phyloP scores from a whole-genome alignment of 2,329 filamentous ascomycete species.

The Clonostachys chloroleuca region DNA sequence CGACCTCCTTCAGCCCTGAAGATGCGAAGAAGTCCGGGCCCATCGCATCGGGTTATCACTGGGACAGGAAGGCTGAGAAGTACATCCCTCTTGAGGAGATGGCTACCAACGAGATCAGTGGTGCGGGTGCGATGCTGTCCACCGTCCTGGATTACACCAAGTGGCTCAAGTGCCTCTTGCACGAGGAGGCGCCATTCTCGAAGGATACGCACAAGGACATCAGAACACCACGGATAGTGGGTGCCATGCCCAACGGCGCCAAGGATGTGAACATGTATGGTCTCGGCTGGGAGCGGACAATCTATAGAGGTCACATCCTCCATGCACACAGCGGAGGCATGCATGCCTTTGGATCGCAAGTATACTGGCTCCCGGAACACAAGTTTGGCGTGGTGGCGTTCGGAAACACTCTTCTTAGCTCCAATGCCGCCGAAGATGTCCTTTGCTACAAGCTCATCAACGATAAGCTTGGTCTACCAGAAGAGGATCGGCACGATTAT shows the following conservation, averaged over 20 bases:
- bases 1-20: constrained; percentile 25
- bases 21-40: constrained; percentile 15
- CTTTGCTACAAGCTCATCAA: too few relatives aligned
- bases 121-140: constrained; percentile 36
- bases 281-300: too few relatives aligned
- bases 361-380: too few relatives aligned
- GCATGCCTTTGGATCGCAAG: too few relatives aligned
- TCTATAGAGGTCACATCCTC: too few relatives aligned
- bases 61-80: constrained; percentile 15
- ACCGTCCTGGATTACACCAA: constrained; percentile 44
- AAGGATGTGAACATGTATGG: too few relatives aligned
- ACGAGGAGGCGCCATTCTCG: constrained; percentile 14
- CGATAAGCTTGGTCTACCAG: too few relatives aligned
- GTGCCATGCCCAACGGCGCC: too few relatives aligned
- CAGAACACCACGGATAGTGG: constrained; percentile 13
- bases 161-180: constrained; percentile 36
- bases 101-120: constrained; percentile 19
- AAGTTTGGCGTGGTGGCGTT: constrained; percentile 17
- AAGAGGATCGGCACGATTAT: too few relatives aligned
- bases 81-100: constrained; percentile 8
- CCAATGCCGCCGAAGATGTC: neutral
- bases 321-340: too few relatives aligned
- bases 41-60: constrained; percentile 37
- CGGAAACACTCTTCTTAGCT: constrained; percentile 31
- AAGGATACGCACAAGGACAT: constrained; percentile 17